A percentile compares a stretch with the other conserved stretches of the same genome.
These are phyloP conservation scores for Jatropha multifida DNA, from an alignment of 441 rosid species.

Conservation along the genomic window DNA sequence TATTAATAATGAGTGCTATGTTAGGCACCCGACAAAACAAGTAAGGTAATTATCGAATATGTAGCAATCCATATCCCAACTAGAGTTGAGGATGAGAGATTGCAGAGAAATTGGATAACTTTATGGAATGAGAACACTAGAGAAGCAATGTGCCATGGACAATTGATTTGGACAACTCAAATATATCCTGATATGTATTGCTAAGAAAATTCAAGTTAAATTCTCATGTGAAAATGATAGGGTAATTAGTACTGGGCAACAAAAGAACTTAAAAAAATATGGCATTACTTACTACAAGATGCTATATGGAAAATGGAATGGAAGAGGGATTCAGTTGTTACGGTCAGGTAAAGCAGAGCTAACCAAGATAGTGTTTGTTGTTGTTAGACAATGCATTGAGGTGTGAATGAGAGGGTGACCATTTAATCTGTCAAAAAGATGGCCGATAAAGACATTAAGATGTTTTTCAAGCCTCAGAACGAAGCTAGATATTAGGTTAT, in stretches of 20 bases:
- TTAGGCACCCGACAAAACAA: not conserved
- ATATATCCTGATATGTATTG: not conserved
- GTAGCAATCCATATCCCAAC: not conserved
- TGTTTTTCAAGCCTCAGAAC: not conserved
- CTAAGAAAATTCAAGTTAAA: slow-evolving; percentile 3
- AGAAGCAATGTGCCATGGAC: not conserved
- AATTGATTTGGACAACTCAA: not conserved
- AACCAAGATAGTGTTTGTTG: not conserved
- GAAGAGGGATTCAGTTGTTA: not conserved
- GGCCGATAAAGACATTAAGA: not conserved
- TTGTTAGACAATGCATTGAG: not conserved
- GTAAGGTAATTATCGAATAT: not conserved
- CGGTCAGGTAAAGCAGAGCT: not conserved
- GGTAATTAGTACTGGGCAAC: not conserved
- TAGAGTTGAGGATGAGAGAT: not conserved
- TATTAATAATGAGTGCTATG: not conserved
- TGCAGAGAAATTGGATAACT: not conserved
- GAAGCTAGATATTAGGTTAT: not conserved
- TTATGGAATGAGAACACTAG: not conserved
- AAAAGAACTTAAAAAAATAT: not conserved
- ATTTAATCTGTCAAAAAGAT: not conserved
- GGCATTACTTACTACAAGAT: not conserved
- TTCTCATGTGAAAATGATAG: not conserved
- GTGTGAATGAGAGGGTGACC: not conserved
- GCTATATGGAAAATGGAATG: not conserved